These are phyloP conservation scores for Pichia sorboxylosa DNA, from an alignment of 1,139 yeast genomes.

Conservation along the genomic window DNA sequence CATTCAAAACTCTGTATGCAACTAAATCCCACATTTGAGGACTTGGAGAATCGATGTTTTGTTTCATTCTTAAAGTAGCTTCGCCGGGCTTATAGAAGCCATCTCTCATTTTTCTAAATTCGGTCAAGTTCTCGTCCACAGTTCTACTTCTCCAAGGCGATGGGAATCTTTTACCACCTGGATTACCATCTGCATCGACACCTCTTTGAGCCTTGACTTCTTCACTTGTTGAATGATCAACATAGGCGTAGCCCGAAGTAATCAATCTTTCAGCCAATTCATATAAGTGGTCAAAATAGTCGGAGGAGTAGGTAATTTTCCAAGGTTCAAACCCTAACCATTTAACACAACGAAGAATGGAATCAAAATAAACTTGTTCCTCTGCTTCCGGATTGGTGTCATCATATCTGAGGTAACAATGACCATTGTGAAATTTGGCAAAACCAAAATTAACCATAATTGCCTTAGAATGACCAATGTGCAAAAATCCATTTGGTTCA, in stretches of 20 bases:
- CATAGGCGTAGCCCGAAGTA: constrained; percentile 62
- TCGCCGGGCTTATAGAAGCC: constrained; percentile 84
- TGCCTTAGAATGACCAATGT: constrained; percentile 96
- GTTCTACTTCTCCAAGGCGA: constrained; percentile 66
- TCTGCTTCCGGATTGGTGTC: constrained; percentile 99
- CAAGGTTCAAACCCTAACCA: constrained; percentile 95
- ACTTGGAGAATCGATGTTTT: constrained; percentile 79
- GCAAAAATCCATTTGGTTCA: constrained; percentile 93
- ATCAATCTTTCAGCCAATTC: constrained; percentile 78
- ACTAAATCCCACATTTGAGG: constrained; percentile 99
- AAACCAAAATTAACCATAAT: constrained; percentile 93
- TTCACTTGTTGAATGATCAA: constrained; percentile 88
- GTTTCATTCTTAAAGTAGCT: constrained; percentile 94
- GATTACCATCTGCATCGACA: constrained; percentile 78
- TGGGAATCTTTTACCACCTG: constrained; percentile 82
- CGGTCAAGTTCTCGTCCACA: constrained; percentile 60
- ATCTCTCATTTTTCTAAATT: constrained; percentile 84
- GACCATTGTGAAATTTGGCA: constrained; percentile 76
- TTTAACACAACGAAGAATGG: constrained; percentile 70
- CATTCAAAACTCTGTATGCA: constrained; percentile 91
- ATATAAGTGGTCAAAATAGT: constrained; percentile 82
- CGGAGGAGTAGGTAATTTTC: constrained; percentile 91
- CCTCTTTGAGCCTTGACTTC: constrained; percentile 88
- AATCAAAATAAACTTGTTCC: constrained; percentile 79
- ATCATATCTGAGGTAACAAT: constrained; percentile 85